A percentile compares a stretch with the other conserved stretches of the same genome.
Evolutionary conservation across 495 filamentous ascomycete species (phyloP).

Genomic region (Penicillium paradoxum): DNA sequence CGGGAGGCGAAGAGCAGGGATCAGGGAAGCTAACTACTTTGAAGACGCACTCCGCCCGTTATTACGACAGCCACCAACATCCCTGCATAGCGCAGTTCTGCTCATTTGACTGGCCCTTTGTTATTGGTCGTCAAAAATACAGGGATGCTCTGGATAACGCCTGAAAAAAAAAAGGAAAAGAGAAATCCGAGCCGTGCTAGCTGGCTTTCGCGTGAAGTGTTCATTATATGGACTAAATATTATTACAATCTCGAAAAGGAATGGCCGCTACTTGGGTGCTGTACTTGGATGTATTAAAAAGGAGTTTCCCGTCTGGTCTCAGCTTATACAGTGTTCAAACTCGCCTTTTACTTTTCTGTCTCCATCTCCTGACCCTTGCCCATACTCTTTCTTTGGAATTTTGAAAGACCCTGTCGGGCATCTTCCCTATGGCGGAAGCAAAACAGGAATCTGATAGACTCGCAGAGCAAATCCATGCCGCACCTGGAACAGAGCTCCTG

Average conservation of each 20-base stretch:
- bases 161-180: neutral
- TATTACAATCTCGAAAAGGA: neutral
- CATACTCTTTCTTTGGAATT: neutral
- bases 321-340: neutral
- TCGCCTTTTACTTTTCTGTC: neutral
- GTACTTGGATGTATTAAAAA: neutral
- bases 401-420: neutral
- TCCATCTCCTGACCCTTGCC: neutral
- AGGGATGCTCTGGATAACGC: neutral
- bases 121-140: neutral
- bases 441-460: neutral
- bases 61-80: slow-evolving; percentile 2
- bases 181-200: neutral
- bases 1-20: neutral
- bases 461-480: neutral
- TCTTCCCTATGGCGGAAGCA: neutral
- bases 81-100: neutral
- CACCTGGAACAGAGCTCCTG: slow-evolving; percentile 12
- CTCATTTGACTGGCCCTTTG: neutral
- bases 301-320: neutral
- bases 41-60: neutral
- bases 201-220: neutral
- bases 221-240: neutral
- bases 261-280: neutral
- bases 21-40: neutral